Base-by-base conservation (phyloP, 1,139 yeast species). In the Zygosaccharomyces pseudobailii region DNA sequence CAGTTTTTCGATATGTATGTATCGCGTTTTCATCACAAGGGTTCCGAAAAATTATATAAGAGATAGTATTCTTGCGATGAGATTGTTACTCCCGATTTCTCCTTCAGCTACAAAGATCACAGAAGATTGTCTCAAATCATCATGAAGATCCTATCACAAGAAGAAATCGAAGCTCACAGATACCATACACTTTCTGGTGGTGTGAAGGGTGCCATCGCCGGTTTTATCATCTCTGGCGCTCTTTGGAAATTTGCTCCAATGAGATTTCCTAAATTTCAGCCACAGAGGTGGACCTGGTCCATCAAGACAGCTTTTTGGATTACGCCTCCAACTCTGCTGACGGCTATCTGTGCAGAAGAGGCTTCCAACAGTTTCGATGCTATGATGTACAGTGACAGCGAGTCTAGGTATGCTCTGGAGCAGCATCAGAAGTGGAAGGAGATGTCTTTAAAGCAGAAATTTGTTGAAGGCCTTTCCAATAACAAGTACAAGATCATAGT, bases 401-500 rank as follows among this genome's bases (percentile, higher is more conserved):
- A 64, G n/a, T 67, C 74, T 3, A 66, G 70, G 9, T 71, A 66
- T 20, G 62, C 74, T 21, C 52, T 80, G 42, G 76, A 71, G 46
- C 82, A 80, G 57, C 72, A 71, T 55, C 67, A 70, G 49, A 67
- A 74, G 55, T 82, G 87, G 84, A 68, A 73, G 36, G 57, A 65
- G 5, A 61, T 80, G 54, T 66, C 83, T 1, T 37, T 66, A 2
- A 52, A 61, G 13, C 80, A 80, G 42, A 78, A 79, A 57, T 48
- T 73, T 3, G 63, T 78, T 48, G 74, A 76, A 34, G 58, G 71
- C 30, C 69, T 79, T 43, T 70, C 72, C 42, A 78, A 74, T 44
- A 72, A 87, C 72, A 87, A 86, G 68, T 89, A 87, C 71, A 82
- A 82, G 63, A 73, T 86, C 58, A 82, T 90, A 55, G 78, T 85